Conservation (phyloP, 805 yeast species). For the Candida wancherniae region DNA sequence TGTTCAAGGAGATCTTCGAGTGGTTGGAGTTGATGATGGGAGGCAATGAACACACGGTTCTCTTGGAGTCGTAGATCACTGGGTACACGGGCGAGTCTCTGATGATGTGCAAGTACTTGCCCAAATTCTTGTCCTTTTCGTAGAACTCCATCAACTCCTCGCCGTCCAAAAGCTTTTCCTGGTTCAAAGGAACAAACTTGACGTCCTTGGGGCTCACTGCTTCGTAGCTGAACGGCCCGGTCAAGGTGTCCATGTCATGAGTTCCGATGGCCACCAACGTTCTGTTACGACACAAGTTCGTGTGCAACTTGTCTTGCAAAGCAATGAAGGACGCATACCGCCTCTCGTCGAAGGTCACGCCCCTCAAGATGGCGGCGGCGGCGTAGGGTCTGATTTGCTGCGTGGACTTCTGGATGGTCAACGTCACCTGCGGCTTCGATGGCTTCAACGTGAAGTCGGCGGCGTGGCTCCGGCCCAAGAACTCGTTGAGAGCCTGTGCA, state of each 20-base stretch:
- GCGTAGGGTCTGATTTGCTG: constrained; percentile 82
- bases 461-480: constrained; percentile 60
- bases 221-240: constrained; percentile 82
- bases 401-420: constrained; percentile 75
- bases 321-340: constrained; percentile 92
- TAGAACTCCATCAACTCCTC: constrained; percentile 80
- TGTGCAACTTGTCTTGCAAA: constrained; percentile 91
- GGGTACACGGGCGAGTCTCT: constrained; percentile 88
- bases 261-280: constrained; percentile 98
- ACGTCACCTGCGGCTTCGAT: constrained; percentile 53
- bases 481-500: constrained; percentile 90
- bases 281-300: constrained; percentile 95
- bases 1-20: constrained; percentile 80
- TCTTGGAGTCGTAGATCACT: constrained; percentile 72
- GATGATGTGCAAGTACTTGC: constrained; percentile 83
- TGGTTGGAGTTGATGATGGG: constrained; percentile 93
- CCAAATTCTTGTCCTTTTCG: constrained; percentile 83
- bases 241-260: constrained; percentile 80
- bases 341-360: constrained; percentile 74
- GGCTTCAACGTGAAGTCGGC: constrained; percentile 66
- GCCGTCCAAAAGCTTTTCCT: constrained; percentile 66
- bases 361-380: constrained; percentile 89
- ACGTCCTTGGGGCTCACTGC: constrained; percentile 77
- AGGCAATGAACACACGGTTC: constrained; percentile 85
- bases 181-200: constrained; percentile 71